Conservation (phyloP, 306 rosid species). For the Glycine tomentella region DNA sequence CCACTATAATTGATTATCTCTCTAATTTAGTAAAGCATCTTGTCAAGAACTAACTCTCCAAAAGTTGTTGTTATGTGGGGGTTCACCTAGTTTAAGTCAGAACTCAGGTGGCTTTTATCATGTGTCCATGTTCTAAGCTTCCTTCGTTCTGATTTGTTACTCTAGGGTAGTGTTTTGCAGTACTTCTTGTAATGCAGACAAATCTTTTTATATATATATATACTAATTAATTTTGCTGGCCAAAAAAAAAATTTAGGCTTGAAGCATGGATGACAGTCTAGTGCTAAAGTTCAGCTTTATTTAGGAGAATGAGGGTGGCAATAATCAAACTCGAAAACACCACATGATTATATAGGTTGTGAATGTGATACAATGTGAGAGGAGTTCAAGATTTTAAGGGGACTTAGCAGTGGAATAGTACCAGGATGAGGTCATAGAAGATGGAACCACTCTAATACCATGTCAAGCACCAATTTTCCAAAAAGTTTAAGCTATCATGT, state of each 20-base stretch:
- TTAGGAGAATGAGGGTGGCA: background rate
- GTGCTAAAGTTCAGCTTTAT: background rate
- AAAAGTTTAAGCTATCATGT: background rate
- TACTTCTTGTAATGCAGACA: too few species aligned
- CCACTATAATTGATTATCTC: background rate
- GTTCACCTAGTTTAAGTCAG: too few species aligned
- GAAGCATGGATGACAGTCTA: background rate
- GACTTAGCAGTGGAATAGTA: background rate
- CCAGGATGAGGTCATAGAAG: background rate
- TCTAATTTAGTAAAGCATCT: slow-evolving; percentile 17
- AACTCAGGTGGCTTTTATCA: too few species aligned
- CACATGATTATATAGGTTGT: background rate
- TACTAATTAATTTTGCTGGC: too few species aligned
- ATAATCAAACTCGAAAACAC: background rate
- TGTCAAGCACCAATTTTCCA: background rate
- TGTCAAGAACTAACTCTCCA: background rate
- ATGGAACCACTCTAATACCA: background rate
- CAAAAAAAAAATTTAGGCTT: too few species aligned
- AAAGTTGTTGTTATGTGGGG: background rate
- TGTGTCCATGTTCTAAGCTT: too few species aligned
- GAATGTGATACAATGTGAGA: background rate
- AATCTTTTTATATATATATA: too few species aligned
- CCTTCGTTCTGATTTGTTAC: too few species aligned
- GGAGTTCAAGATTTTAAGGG: background rate
- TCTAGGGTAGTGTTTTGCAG: too few species aligned